These are phyloP conservation scores for Apiospora pterosperma DNA, from an alignment of 2,329 filamentous ascomycete species.

Conservation along the genomic window DNA sequence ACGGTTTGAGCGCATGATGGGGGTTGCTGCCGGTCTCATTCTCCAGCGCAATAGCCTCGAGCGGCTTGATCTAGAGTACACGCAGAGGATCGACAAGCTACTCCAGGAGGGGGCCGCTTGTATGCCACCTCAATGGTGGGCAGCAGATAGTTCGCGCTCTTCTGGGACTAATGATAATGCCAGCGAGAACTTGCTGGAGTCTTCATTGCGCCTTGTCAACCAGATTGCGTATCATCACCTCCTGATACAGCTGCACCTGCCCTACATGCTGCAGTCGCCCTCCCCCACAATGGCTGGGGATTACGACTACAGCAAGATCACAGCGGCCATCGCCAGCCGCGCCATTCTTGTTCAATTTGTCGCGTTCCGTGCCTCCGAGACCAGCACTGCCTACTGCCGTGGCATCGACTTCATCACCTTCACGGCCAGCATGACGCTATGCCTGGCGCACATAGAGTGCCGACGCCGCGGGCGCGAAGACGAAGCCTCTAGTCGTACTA, in stretches of 20 bases:
- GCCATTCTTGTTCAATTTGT: slow-evolving; percentile 38
- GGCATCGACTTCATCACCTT: slow-evolving; percentile 39
- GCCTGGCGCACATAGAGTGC: slow-evolving; percentile 36
- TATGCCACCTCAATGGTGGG: slow-evolving; percentile 43
- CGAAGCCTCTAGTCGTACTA: neutral
- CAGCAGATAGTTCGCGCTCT: slow-evolving; percentile 19
- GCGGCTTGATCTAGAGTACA: slow-evolving; percentile 22
- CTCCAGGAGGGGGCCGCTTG: slow-evolving; percentile 31
- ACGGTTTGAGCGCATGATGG: neutral
- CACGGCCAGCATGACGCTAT: slow-evolving; percentile 35
- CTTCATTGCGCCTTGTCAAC: slow-evolving; percentile 33
- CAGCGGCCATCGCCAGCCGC: slow-evolving; percentile 37
- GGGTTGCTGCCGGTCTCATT: neutral
- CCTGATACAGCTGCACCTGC: slow-evolving; percentile 41
- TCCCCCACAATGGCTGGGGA: slow-evolving; percentile 19
- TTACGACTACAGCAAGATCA: slow-evolving; percentile 36
- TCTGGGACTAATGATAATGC: slow-evolving; percentile 10
- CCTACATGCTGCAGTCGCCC: slow-evolving; percentile 34
- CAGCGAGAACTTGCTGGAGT: slow-evolving; percentile 23
- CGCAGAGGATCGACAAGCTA: slow-evolving; percentile 32
- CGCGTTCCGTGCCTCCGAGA: slow-evolving; percentile 28
- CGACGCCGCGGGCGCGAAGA: slow-evolving; percentile 9
- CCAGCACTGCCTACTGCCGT: slow-evolving; percentile 33
- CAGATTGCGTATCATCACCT: slow-evolving; percentile 42
- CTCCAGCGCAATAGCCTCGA: slow-evolving; percentile 20